Conservation (phyloP, 1,284 basidiomycete species). For the Ustilago trichophora region DNA sequence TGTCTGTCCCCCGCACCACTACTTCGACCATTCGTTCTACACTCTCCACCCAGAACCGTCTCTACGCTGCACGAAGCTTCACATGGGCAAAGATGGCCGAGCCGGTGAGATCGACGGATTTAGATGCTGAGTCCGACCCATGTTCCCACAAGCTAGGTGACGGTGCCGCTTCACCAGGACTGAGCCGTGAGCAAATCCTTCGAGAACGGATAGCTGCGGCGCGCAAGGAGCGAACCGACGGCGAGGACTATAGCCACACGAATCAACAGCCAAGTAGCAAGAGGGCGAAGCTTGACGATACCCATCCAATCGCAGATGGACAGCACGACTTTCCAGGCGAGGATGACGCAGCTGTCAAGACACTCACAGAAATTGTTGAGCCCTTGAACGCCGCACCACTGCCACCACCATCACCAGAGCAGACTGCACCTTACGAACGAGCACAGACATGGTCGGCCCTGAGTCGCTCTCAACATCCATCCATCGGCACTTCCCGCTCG, state of each 20-base stretch:
- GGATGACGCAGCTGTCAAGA: no score
- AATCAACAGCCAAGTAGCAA: background rate
- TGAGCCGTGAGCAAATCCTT: background rate
- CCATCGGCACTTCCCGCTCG: slow-evolving; percentile 51
- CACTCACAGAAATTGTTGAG: no score
- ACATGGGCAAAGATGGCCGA: no score
- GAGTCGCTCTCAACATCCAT: slow-evolving; percentile 39
- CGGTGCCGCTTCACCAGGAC: background rate
- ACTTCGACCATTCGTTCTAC: no score
- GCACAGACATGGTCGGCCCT: slow-evolving; percentile 11
- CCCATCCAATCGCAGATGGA: no score
- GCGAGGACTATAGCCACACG: background rate
- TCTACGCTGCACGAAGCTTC: no score
- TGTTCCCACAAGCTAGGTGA: background rate
- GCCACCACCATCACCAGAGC: background rate
- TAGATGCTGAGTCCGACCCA: no score
- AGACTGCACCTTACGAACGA: background rate
- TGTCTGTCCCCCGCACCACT: no score
- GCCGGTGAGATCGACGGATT: no score
- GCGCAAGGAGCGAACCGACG: background rate
- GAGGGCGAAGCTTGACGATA: slow-evolving; percentile 1
- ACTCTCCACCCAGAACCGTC: no score
- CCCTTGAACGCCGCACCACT: no score
- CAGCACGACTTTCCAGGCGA: no score
- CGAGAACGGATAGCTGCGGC: background rate